Percentiles rank a stretch among this genome's conserved stretches.
These are phyloP conservation scores for Pestalotiopsis sp. DNA, from an alignment of 2,329 filamentous ascomycete genomes.

Conservation along the genomic window DNA sequence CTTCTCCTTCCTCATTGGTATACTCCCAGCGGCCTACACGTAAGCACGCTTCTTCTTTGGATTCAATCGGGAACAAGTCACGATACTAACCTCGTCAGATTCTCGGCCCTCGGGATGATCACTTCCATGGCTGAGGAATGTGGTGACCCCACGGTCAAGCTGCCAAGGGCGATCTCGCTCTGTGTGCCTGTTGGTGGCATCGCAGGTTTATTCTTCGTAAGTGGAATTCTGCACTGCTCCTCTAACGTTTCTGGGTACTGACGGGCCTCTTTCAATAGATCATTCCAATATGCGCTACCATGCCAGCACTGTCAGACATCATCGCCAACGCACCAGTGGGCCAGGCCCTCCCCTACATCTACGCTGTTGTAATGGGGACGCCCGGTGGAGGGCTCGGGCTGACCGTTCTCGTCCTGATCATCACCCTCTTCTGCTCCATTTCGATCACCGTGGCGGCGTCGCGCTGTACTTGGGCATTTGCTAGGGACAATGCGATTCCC, in stretches of 20 bases:
- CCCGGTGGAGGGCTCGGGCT: slow-evolving; percentile 51
- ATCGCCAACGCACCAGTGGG: slow-evolving; percentile 47
- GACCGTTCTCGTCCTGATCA: slow-evolving; percentile 52
- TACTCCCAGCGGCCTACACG: slow-evolving; percentile 58
- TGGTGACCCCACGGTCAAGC: slow-evolving; percentile 48
- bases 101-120: slow-evolving; percentile 63
- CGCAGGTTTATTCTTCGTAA: slow-evolving; percentile 53
- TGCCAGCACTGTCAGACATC: slow-evolving; percentile 40
- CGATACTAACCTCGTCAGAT: slow-evolving; percentile 26
- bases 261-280: slow-evolving; percentile 26
- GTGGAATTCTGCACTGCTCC: slow-evolving; percentile 1
- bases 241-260: not conserved
- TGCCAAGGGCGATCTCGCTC: slow-evolving; percentile 52
- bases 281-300: slow-evolving; percentile 49
- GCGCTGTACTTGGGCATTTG: slow-evolving; percentile 66
- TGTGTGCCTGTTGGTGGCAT: slow-evolving; percentile 54
- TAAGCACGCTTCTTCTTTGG: slow-evolving; percentile 17
- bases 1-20: slow-evolving; percentile 64
- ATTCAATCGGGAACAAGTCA: too few species aligned
- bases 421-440: slow-evolving; percentile 60
- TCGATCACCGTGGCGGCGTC: slow-evolving; percentile 68
- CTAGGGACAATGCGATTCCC: slow-evolving; percentile 58
- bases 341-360: slow-evolving; percentile 56
- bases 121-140: slow-evolving; percentile 63
- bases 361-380: slow-evolving; percentile 50